Evolutionary conservation across 139 green algal genomes (phyloP).

Genomic region (Tetraselmis striata): DNA sequence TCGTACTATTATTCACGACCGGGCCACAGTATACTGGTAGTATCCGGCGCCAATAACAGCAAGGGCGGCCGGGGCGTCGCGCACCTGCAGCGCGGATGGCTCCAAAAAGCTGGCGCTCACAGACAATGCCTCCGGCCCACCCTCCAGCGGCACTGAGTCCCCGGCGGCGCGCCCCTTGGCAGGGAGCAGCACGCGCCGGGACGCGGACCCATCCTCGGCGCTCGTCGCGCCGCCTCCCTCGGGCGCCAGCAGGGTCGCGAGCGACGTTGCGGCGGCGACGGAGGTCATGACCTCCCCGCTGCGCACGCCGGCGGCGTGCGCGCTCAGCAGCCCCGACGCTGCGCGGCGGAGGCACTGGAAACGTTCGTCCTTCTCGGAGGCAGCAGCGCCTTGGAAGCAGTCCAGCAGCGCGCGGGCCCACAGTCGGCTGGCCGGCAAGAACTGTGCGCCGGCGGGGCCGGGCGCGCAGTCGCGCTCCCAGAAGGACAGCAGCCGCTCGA

Average conservation of each 20-base stretch:
- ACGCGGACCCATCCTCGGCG: background rate
- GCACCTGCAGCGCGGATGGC: too few species aligned
- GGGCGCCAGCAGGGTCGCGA: background rate
- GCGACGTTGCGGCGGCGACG: background rate
- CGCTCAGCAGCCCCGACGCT: background rate
- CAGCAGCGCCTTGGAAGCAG: background rate
- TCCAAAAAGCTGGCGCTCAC: too few species aligned
- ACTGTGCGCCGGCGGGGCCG: background rate
- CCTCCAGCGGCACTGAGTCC: too few species aligned
- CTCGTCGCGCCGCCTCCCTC: background rate
- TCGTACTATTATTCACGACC: too few species aligned
- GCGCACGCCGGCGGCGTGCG: background rate
- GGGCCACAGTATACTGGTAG: too few species aligned
- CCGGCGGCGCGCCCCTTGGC: background rate
- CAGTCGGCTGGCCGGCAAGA: background rate
- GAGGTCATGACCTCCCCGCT: background rate
- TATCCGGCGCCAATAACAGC: too few species aligned
- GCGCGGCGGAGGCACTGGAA: too few species aligned
- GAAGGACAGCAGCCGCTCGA: background rate
- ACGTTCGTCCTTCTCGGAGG: background rate
- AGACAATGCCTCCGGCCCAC: too few species aligned
- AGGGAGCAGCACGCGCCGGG: background rate
- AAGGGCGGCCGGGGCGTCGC: too few species aligned
- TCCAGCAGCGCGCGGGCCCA: background rate
- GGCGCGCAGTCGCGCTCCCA: background rate